Evolutionary conservation across 495 filamentous ascomycete genomes (phyloP).

Genomic region (Neurospora hispaniola): DNA sequence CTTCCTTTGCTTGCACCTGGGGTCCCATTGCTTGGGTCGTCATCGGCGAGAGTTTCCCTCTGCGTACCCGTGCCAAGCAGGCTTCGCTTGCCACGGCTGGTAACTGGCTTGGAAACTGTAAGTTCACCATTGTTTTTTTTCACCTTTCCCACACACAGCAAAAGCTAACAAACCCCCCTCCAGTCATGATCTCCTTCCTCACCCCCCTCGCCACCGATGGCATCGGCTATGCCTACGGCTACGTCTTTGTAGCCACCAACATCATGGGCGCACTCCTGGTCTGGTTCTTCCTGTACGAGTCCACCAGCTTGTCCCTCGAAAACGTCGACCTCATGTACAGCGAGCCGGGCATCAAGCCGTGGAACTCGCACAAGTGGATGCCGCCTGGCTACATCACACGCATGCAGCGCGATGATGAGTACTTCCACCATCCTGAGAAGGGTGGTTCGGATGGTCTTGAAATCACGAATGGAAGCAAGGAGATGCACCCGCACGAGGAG

Average conservation of each 20-base stretch:
- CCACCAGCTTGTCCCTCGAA: constrained; percentile 56
- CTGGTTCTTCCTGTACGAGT: constrained; percentile 74
- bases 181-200: constrained; percentile 69
- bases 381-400: constrained; percentile 33
- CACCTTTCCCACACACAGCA: background rate
- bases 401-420: constrained; percentile 15
- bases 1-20: constrained; percentile 56
- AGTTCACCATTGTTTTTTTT: background rate
- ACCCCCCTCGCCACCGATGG: constrained; percentile 61
- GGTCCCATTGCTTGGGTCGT: constrained; percentile 72
- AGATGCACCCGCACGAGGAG: background rate
- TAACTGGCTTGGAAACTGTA: constrained; percentile 73
- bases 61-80: constrained; percentile 57
- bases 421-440: constrained; percentile 5
- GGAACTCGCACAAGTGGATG: constrained; percentile 51
- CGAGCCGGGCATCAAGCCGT: constrained; percentile 47
- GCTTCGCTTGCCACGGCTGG: constrained; percentile 62
- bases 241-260: constrained; percentile 66
- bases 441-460: constrained; percentile 1
- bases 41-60: constrained; percentile 65
- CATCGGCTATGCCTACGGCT: constrained; percentile 69
- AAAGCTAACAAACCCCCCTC: background rate
- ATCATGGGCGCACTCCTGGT: constrained; percentile 52
- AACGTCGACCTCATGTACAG: constrained; percentile 71
- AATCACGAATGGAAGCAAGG: background rate